Evolutionary conservation across 192 early-diverging fungal genomes (phyloP), one percentile per base, ranked within the genome.

Genomic region (Umbelopsis ramanniana): DNA sequence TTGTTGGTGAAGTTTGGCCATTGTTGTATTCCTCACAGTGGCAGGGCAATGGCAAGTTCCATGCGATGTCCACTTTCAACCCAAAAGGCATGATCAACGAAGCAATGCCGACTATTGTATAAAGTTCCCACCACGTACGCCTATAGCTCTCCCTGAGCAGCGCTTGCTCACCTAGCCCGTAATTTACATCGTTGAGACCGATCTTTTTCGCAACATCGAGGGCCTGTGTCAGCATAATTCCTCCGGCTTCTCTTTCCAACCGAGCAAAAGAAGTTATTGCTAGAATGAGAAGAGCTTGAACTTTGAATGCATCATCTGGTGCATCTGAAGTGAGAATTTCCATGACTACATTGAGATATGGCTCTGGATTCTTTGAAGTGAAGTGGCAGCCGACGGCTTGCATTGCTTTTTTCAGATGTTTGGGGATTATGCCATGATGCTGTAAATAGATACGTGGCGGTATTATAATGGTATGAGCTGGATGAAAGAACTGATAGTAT

Each of bases 11-110:
- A 2, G 23, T 23, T 14, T 54, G 53, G 23, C 53, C 53, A 54
- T 54, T 54, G 53, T 54, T 54, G 53, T 54, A 54, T 22, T 54
- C 53, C 23, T 54, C 53, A 54, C 53, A 54, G 26, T 54, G 53
- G 26, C 53, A 54, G 53, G 53, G 53, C 23, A 54, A 23, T 9
- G 53, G 53, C 23, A 54, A 54, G 7, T 26, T 54, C 53, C 53
- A 54, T 0, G 53, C n/a, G 6, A 54, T 54, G 21, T 54, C 53
- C 53, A 54, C 2, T 3, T 54, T 54, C 21, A 54, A 7, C 2
- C 53, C 23, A 24, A 54, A 24, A 12, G 53, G 53, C 53, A 54
- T 54, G 4, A 54, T 54, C 14, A 54, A 54, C 14, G 53, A 54
- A 2, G 26, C 53, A 24, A 54, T 54, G 12, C 53, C 53, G 4